phyloP scores from a whole-genome alignment of 2,329 filamentous ascomycete species.

The Colletotrichum gloeosporioides region DNA sequence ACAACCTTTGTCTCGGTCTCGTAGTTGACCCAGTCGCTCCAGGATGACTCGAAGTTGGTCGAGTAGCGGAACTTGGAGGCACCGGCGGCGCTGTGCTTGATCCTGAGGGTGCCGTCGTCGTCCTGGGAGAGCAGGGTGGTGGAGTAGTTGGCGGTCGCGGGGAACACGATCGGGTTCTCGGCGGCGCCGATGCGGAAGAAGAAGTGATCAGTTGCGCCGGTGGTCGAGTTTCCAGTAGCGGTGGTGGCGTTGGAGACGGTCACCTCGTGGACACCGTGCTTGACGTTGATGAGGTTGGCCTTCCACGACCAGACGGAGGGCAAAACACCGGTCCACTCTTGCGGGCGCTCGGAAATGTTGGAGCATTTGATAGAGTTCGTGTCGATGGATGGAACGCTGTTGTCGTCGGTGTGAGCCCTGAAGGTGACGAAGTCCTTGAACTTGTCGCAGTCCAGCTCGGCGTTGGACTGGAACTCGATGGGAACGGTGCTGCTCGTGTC shows the following conservation, averaged over 20 bases:
- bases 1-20: conserved; percentile 53
- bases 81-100: conserved; percentile 65
- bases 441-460: conserved; percentile 63
- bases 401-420: conserved; percentile 57
- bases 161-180: conserved; percentile 18
- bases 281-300: conserved; percentile 58
- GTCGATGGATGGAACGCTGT: conserved; percentile 48
- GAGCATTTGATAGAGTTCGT: conserved; percentile 48
- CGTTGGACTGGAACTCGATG: conserved; percentile 64
- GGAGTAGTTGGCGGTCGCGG: conserved; percentile 40
- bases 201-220: conserved; percentile 63
- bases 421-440: conserved; percentile 55
- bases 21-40: conserved; percentile 64
- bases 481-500: conserved; percentile 21
- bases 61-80: conserved; percentile 69
- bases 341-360: conserved; percentile 34
- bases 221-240: conserved; percentile 44
- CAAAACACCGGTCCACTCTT: conserved; percentile 54
- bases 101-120: conserved; percentile 39
- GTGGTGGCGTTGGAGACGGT: conserved; percentile 60
- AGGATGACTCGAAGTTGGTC: conserved; percentile 65
- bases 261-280: conserved; percentile 67
- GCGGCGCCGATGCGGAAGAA: conserved; percentile 34
- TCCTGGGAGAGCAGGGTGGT: conserved; percentile 50
- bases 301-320: conserved; percentile 59